Evolutionary conservation across 2,329 filamentous ascomycete species (phyloP).

Genomic region (Trichoderma asperellum): DNA sequence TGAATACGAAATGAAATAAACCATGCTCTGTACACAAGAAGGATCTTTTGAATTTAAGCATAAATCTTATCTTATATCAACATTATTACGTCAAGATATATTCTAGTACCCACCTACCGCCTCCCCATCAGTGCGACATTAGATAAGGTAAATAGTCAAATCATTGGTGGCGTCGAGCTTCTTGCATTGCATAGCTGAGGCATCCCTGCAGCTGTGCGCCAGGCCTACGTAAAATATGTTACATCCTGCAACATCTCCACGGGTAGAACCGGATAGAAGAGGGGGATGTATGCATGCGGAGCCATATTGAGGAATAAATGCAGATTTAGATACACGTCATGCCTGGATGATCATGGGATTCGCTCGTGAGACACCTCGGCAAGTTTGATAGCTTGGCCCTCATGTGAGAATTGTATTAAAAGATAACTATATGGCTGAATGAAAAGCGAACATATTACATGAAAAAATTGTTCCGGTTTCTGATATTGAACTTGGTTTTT

Average conservation of each 20-base stretch:
- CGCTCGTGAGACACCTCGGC: not conserved
- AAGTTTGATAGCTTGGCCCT: not conserved
- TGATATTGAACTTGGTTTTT: not conserved
- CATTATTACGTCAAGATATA: not conserved
- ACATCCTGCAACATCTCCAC: not conserved
- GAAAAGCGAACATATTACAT: not conserved
- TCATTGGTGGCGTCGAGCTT: not conserved
- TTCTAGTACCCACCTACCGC: not conserved
- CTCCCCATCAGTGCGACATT: not conserved
- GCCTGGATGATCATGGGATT: not conserved
- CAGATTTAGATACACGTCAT: not conserved
- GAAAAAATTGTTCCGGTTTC: not conserved
- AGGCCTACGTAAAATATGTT: not conserved
- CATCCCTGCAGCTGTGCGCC: not conserved
- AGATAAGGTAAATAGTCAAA: not conserved
- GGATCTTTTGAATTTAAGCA: not conserved
- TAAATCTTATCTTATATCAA: not conserved
- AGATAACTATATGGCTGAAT: not conserved
- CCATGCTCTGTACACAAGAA: too few species aligned
- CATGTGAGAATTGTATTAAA: not conserved
- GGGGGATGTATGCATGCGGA: constrained; percentile 1
- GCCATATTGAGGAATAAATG: not conserved
- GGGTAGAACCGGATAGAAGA: not conserved
- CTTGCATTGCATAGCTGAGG: not conserved
- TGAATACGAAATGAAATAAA: not conserved